Percentiles rank a stretch among this genome's conserved stretches.
Evolutionary conservation across 371 early-diverging fungal species (phyloP).

Genomic region (Chytridium lagenaria): DNA sequence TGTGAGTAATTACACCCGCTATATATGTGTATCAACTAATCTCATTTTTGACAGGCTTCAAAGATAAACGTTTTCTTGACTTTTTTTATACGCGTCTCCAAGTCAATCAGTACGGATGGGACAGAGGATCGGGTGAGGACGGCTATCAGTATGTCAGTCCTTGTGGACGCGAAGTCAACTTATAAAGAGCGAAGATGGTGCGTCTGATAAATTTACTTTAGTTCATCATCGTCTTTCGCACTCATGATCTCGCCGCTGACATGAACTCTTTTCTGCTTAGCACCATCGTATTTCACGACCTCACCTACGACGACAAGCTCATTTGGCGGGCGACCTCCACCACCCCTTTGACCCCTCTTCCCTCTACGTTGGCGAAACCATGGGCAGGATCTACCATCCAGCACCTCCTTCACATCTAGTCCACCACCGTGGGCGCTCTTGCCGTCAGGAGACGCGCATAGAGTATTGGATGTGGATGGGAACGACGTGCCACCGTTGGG

Average conservation of each 20-base stretch:
- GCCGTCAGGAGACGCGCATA: not conserved
- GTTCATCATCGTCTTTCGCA: no score
- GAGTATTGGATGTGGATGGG: not conserved
- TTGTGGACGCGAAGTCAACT: slow-evolving; percentile 46
- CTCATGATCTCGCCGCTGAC: not conserved
- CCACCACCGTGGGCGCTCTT: slow-evolving; percentile 24
- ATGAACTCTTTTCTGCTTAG: slow-evolving; percentile 1
- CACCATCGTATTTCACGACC: slow-evolving; percentile 43
- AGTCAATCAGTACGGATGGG: slow-evolving; percentile 1
- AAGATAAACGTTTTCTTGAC: slow-evolving; percentile 45
- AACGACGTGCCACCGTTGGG: slow-evolving; percentile 21
- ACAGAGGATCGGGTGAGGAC: not conserved
- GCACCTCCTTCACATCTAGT: slow-evolving; percentile 19
- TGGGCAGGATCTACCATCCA: slow-evolving; percentile 44
- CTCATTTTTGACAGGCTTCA: slow-evolving; percentile 34
- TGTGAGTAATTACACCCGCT: not conserved
- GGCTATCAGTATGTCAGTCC: slow-evolving; percentile 30
- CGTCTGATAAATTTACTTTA: no score
- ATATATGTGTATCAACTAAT: not conserved
- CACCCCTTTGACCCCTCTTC: slow-evolving; percentile 28
- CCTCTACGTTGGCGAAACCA: slow-evolving; percentile 22
- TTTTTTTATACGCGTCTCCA: slow-evolving; percentile 47
- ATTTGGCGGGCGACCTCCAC: slow-evolving; percentile 28
- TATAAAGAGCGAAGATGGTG: slow-evolving; percentile 31
- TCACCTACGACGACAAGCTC: slow-evolving; percentile 8